Evolutionary conservation across 768 basidiomycete species (phyloP).

Genomic region (Naganishia vishniacii): DNA sequence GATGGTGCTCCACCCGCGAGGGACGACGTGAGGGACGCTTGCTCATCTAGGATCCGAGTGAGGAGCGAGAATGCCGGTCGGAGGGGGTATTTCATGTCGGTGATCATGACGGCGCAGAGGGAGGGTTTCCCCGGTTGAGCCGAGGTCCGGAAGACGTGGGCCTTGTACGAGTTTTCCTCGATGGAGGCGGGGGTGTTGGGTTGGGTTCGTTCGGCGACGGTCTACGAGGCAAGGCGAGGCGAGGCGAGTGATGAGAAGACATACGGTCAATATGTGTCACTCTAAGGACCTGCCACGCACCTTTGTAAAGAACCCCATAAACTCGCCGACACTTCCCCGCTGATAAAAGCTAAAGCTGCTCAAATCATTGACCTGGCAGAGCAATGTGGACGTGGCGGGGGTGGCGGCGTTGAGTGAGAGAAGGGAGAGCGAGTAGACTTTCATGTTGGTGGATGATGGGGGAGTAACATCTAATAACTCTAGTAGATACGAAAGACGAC

Average conservation of each 20-base stretch:
- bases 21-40: constrained; percentile 62
- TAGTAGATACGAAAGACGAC: not conserved
- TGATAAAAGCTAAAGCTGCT: constrained; percentile 93
- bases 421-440: constrained; percentile 76
- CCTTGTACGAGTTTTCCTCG: constrained; percentile 86
- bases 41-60: constrained; percentile 88
- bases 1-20: constrained; percentile 32
- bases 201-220: constrained; percentile 78
- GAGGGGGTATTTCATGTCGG: constrained; percentile 93
- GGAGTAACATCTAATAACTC: not conserved
- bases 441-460: constrained; percentile 56
- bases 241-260: not conserved
- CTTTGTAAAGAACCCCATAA: constrained; percentile 84
- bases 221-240: constrained; percentile 52
- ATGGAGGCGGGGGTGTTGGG: constrained; percentile 87
- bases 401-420: constrained; percentile 60
- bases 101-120: constrained; percentile 78
- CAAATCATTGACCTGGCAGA: constrained; percentile 69
- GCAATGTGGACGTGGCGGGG: constrained; percentile 58
- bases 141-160: constrained; percentile 87
- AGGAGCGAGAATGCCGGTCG: constrained; percentile 93
- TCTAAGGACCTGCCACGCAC: constrained; percentile 26
- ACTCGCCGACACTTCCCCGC: constrained; percentile 76
- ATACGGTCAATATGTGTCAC: not conserved
- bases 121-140: constrained; percentile 54